Conservation (phyloP, 331 rosid species). For the Pyrus hybrid region DNA sequence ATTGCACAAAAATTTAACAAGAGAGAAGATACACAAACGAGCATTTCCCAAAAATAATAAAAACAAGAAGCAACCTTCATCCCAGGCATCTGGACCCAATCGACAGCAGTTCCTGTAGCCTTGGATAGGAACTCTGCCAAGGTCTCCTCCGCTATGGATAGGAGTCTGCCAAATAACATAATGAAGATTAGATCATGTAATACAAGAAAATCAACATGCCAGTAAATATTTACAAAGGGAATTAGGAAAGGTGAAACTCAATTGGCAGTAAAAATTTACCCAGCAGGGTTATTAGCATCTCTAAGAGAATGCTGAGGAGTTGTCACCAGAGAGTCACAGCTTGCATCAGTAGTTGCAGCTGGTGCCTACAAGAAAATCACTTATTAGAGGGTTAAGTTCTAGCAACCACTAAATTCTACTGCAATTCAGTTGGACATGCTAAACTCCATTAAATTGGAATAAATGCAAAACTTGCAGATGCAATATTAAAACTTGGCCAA, state of each 20-base stretch:
- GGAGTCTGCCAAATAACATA: constrained; percentile 55
- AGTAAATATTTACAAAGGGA: not conserved
- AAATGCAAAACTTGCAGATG: not conserved
- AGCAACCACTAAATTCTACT: not conserved
- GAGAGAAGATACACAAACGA: not conserved
- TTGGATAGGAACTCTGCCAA: constrained; percentile 99
- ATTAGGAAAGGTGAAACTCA: not conserved
- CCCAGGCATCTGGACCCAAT: constrained; percentile 99
- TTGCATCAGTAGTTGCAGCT: constrained; percentile 77
- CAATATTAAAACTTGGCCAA: not conserved
- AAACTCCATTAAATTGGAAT: not conserved
- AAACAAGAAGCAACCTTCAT: constrained; percentile 67
- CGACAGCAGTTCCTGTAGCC: constrained; percentile 99
- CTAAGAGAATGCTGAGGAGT: constrained; percentile 73
- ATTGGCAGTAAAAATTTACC: constrained; percentile 36
- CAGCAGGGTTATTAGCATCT: constrained; percentile 97
- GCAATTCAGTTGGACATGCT: not conserved
- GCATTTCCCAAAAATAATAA: not conserved
- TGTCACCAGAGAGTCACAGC: constrained; percentile 82
- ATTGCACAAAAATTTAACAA: not conserved
- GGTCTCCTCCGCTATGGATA: constrained; percentile 94
- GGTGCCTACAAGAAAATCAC: constrained; percentile 43
- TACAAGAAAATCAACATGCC: not conserved
- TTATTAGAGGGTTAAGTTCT: not conserved
- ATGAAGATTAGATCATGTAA: constrained; percentile 3